Base-by-base conservation (phyloP, 2,329 filamentous ascomycete species). In the Claviceps pazoutovae region DNA sequence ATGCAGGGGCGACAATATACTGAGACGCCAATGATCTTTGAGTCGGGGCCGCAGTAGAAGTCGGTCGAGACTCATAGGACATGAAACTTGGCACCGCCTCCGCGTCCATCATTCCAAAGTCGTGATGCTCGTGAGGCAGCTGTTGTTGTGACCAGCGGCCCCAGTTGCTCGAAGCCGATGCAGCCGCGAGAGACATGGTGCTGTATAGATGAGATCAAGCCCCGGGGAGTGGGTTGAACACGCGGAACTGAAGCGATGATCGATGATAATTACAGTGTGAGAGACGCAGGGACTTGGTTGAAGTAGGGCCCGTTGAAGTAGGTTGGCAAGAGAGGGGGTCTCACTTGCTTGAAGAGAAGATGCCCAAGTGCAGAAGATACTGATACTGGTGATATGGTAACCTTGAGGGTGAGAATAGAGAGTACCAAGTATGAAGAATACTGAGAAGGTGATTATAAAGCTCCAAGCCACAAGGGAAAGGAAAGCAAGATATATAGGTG, bases 71-170 rank as follows among this genome's bases (percentile, higher is more conserved):
- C 59, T 77, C 72, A 63, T 76, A 80, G 7, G 70, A 66, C 57
- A 79, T 66, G 56, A 78, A 66, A 23, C 64, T 61, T 17, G 69
- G 65, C 26, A 67, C 59, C 47, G 30, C 9, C 30, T 34, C 9
- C 8, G 30, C 30, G 30, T 74, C 73, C 68, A 79, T 73, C 62
- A 76, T 69, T 54, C 61, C 55, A 58, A 75, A 78, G 39, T 74
- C 72, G 48, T 64, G 58, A 13, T 64, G 66, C 46, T 74, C 72
- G 48, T 64, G 58, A 14, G 65, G 66, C 45, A 76, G 70, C 43
- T 78, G 75, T 54, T 73, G 64, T 57, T 73, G 64, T 56, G 71
- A 65, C 74, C 76, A 80, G 58, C 75, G 75, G 59, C 69, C 73
- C 79, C 79, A 82, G 66, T 65, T 68, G 50, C 71, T 66, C 56